A percentile compares a stretch with the other conserved stretches of the same genome.
Evolutionary conservation across 2,329 filamentous ascomycete genomes (phyloP).

Genomic region (Dendryphion nanum): DNA sequence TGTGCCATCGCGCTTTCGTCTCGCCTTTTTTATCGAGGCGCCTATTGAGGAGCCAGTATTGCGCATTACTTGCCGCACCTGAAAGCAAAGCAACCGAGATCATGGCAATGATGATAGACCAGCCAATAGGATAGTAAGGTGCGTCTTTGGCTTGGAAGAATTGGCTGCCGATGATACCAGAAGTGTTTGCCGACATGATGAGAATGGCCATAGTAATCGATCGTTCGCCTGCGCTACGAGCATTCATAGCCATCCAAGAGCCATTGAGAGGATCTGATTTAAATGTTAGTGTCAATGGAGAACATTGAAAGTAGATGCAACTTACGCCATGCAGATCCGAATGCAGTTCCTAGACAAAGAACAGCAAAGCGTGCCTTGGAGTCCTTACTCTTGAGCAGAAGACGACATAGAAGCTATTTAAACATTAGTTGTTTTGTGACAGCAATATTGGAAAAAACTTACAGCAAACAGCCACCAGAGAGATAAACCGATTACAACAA

Average conservation of each 20-base stretch:
- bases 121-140: conserved; percentile 12
- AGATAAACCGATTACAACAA: not conserved
- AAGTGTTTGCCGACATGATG: conserved; percentile 16
- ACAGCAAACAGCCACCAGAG: not conserved
- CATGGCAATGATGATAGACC: conserved; percentile 10
- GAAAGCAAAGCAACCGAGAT: conserved; percentile 4
- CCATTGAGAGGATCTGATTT: conserved; percentile 13
- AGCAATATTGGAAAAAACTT: no score
- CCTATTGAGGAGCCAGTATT: conserved; percentile 14
- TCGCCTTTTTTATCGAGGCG: no score
- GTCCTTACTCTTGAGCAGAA: not conserved
- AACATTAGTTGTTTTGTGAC: no score
- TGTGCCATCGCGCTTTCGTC: no score
- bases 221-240: conserved; percentile 13
- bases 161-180: conserved; percentile 17
- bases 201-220: conserved; percentile 18
- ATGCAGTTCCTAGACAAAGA: not conserved
- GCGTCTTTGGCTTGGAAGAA: conserved; percentile 14
- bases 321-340: conserved; percentile 1
- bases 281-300: not conserved
- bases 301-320: no score
- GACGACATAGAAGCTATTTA: not conserved
- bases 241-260: conserved; percentile 18
- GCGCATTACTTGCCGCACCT: conserved; percentile 4
- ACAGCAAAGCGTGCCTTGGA: not conserved